A percentile compares a stretch with the other conserved stretches of the same genome.
These are phyloP conservation scores for Fusarium goolgardi DNA, from an alignment of 2,329 filamentous ascomycete genomes.

Conservation along the genomic window DNA sequence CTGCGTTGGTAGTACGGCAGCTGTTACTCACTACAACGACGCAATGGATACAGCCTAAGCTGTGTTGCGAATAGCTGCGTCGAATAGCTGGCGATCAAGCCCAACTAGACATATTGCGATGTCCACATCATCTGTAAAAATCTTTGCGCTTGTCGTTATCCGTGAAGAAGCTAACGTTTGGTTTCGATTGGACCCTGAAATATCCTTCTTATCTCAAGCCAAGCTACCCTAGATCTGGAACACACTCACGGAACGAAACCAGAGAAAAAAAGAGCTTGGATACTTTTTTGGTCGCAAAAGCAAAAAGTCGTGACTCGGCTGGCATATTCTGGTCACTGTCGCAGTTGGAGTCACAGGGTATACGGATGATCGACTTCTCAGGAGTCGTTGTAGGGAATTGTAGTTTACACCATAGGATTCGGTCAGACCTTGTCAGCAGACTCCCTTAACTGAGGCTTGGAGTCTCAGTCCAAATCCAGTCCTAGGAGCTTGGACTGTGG, in stretches of 20 bases:
- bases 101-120: conserved; percentile 9
- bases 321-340: background rate
- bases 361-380: conserved; percentile 10
- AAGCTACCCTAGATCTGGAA: conserved; percentile 32
- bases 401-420: conserved; percentile 1
- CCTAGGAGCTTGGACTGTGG: conserved; percentile 39
- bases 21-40: background rate
- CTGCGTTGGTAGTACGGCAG: background rate
- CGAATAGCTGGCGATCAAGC: conserved; percentile 1
- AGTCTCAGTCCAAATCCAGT: conserved; percentile 12
- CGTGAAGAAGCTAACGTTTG: conserved; percentile 27
- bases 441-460: conserved; percentile 30
- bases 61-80: background rate
- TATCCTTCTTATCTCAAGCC: conserved; percentile 9
- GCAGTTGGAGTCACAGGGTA: background rate
- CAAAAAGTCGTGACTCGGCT: conserved; percentile 4
- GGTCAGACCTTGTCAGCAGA: conserved; percentile 30
- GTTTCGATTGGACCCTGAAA: conserved; percentile 33
- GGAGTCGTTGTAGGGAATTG: background rate
- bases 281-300: background rate
- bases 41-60: background rate
- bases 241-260: conserved; percentile 9
- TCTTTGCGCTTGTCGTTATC: conserved; percentile 20
- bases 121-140: conserved; percentile 19
- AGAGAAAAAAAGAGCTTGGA: conserved; percentile 10